These are phyloP conservation scores for Rutstroemia sp. DNA, from an alignment of 2,329 filamentous ascomycete genomes.

Conservation along the genomic window DNA sequence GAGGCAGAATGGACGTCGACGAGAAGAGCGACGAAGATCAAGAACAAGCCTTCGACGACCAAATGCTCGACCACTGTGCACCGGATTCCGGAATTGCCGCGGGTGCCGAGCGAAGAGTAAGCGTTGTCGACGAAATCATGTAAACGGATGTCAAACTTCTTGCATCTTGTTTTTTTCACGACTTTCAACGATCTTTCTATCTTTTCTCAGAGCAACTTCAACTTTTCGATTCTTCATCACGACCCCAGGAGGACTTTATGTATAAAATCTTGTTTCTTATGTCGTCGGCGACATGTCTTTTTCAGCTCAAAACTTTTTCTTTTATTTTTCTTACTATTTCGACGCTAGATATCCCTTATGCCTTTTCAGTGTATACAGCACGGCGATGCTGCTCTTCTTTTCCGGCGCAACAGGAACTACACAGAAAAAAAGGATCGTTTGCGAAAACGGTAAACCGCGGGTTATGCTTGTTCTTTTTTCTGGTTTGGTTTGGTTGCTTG, in stretches of 20 bases:
- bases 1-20: constrained; percentile 26
- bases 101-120: constrained; percentile 5
- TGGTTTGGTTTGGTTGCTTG: background rate
- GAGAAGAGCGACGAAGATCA: constrained; percentile 26
- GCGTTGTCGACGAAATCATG: background rate
- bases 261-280: constrained; percentile 5
- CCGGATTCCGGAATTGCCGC: constrained; percentile 19
- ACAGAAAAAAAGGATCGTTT: constrained; percentile 5
- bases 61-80: constrained; percentile 20
- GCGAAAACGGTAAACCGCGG: constrained; percentile 2
- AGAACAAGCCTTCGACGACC: constrained; percentile 22
- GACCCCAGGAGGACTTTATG: background rate
- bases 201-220: background rate
- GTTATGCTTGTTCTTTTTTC: background rate
- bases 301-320: background rate
- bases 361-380: constrained; percentile 5
- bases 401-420: background rate
- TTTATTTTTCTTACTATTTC: constrained; percentile 2
- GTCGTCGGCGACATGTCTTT: too few species aligned
- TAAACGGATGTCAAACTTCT: background rate
- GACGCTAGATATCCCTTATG: constrained; percentile 10
- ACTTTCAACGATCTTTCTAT: constrained; percentile 5
- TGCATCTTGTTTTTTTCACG: constrained; percentile 1
- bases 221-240: constrained; percentile 4
- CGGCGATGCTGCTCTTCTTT: background rate